These are phyloP conservation scores for Mrakia hoshinonis DNA, from an alignment of 768 basidiomycete genomes.

Conservation along the genomic window DNA sequence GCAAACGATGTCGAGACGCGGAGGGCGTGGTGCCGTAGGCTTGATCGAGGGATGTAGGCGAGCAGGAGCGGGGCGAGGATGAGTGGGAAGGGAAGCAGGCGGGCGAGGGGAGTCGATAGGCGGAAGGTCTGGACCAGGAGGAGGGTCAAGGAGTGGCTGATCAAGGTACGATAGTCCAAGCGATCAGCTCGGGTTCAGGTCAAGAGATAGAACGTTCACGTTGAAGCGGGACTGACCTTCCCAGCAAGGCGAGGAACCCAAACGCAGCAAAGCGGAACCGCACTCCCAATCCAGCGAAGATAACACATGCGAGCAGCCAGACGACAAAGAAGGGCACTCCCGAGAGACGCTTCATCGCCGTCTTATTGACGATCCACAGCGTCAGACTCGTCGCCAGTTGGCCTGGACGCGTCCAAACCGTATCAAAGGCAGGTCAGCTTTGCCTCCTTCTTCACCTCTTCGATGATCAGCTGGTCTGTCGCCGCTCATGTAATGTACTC, in stretches of 20 bases:
- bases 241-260: neutral
- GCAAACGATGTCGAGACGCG: neutral
- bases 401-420: neutral
- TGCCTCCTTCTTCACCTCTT: neutral
- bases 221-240: neutral
- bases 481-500: neutral
- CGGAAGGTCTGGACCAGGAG: conserved; percentile 7
- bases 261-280: neutral
- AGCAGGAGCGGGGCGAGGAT: neutral
- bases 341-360: neutral
- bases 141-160: conserved; percentile 1
- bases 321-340: neutral
- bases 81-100: neutral
- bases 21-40: neutral
- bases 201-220: neutral
- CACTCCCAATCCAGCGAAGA: neutral
- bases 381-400: neutral
- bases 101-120: neutral
- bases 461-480: neutral
- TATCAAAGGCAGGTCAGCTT: neutral
- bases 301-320: neutral
- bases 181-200: neutral
- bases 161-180: neutral
- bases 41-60: neutral
- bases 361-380: conserved; percentile 2